Conservation (phyloP, 1,284 basidiomycete genomes). For the Ceratorhiza oryzae-sativae region DNA sequence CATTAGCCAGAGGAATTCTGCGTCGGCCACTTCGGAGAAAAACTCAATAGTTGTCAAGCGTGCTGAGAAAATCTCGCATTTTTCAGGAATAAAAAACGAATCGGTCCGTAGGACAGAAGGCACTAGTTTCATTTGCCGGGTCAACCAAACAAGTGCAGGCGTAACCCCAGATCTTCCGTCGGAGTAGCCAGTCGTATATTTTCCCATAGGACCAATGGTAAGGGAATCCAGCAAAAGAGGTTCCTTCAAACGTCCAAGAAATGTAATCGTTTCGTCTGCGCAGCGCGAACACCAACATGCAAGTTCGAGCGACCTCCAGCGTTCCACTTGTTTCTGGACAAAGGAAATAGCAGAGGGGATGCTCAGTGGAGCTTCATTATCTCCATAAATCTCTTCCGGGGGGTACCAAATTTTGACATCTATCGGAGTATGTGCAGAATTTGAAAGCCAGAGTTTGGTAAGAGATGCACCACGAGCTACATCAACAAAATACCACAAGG, state of each 20-base stretch:
- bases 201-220: conserved; percentile 13
- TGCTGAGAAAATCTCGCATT: neutral
- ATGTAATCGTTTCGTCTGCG: neutral
- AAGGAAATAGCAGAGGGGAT: neutral
- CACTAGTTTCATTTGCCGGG: neutral
- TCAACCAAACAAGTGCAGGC: neutral
- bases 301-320: conserved; percentile 1
- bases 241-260: neutral
- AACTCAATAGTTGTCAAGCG: neutral
- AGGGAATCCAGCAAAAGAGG: neutral
- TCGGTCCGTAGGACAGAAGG: neutral
- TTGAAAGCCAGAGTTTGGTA: conserved; percentile 2
- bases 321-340: neutral
- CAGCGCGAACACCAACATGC: neutral
- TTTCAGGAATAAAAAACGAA: neutral
- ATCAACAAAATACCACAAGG: neutral
- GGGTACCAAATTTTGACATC: neutral
- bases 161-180: neutral
- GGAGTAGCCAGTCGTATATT: neutral
- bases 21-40: neutral
- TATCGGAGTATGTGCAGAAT: neutral
- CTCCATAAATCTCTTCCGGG: neutral
- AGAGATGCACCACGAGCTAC: neutral
- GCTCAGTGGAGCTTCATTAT: neutral
- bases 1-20: neutral